phyloP scores from a whole-genome alignment of 768 basidiomycete species.

The Hericium erinaceus region DNA sequence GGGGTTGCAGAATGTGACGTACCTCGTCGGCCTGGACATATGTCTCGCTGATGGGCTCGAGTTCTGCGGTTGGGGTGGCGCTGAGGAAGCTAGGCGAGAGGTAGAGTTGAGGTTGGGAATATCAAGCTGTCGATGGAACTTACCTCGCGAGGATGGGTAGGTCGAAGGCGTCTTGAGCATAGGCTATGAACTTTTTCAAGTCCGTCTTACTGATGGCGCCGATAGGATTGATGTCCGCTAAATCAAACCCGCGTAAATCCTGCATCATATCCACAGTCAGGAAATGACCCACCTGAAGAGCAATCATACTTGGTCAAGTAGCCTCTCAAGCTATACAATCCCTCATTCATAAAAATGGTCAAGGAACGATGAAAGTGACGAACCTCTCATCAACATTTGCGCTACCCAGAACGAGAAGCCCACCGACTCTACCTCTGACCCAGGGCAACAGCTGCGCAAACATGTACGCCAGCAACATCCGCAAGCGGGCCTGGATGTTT shows the following conservation, averaged over 20 bases:
- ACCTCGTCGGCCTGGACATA: constrained; percentile 97
- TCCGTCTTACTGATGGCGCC: constrained; percentile 98
- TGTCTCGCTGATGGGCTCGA: constrained; percentile 89
- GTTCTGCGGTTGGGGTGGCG: constrained; percentile 90
- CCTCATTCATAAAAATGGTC: not conserved
- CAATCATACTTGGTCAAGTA: constrained; percentile 99
- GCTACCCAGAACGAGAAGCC: constrained; percentile 90
- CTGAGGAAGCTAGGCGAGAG: constrained; percentile 64
- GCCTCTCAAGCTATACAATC: constrained; percentile 64
- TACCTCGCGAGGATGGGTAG: constrained; percentile 78
- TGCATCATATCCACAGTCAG: not conserved
- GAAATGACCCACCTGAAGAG: constrained; percentile 54
- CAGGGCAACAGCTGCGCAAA: constrained; percentile 94
- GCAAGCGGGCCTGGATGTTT: constrained; percentile 91
- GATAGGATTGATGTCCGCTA: constrained; percentile 97
- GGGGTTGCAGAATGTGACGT: constrained; percentile 2
- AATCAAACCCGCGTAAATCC: constrained; percentile 9
- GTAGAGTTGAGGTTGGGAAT: not conserved
- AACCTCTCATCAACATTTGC: constrained; percentile 98
- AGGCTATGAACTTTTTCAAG: constrained; percentile 90
- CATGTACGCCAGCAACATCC: constrained; percentile 92
- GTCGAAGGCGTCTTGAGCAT: constrained; percentile 68
- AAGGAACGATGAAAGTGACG: not conserved
- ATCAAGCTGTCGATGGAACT: constrained; percentile 7
- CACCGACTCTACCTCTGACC: constrained; percentile 76